Conservation (phyloP, 345 rosid species). For the Eucalyptus coolabah region DNA sequence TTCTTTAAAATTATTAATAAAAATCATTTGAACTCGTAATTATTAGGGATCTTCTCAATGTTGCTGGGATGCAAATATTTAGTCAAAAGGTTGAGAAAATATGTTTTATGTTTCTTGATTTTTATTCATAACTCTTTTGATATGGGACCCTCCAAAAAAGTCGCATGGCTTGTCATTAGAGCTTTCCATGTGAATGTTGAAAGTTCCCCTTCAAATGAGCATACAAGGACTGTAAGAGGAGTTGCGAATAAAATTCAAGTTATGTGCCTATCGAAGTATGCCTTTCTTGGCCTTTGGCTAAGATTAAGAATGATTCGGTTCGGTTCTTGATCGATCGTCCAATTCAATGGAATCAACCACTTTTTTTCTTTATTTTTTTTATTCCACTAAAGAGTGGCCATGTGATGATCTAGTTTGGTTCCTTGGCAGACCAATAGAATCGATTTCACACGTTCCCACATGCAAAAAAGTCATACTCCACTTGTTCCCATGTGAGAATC, state of each 20-base stretch:
- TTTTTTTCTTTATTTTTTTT: too few species aligned
- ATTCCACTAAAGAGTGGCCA: too few species aligned
- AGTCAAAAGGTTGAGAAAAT: not conserved
- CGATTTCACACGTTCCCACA: accelerated
- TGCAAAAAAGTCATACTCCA: too few species aligned
- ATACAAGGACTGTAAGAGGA: not conserved
- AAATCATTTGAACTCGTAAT: not conserved
- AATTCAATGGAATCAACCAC: too few species aligned
- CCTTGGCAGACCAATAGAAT: accelerated
- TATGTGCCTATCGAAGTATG: not conserved
- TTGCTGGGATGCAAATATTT: not conserved
- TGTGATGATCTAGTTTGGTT: too few species aligned
- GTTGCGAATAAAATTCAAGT: not conserved
- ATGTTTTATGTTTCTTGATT: not conserved
- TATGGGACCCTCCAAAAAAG: not conserved
- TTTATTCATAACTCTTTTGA: not conserved
- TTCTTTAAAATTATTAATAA: not conserved
- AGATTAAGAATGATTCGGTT: too few species aligned
- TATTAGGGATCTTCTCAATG: not conserved
- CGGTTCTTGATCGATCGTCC: too few species aligned
- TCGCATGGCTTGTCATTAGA: not conserved
- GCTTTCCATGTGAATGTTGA: not conserved
- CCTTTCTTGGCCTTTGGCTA: not conserved
- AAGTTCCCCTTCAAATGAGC: not conserved
- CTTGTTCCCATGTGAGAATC: too few species aligned